These are phyloP conservation scores for Vanrija humicola DNA, from an alignment of 1,284 basidiomycete genomes.

Conservation along the genomic window DNA sequence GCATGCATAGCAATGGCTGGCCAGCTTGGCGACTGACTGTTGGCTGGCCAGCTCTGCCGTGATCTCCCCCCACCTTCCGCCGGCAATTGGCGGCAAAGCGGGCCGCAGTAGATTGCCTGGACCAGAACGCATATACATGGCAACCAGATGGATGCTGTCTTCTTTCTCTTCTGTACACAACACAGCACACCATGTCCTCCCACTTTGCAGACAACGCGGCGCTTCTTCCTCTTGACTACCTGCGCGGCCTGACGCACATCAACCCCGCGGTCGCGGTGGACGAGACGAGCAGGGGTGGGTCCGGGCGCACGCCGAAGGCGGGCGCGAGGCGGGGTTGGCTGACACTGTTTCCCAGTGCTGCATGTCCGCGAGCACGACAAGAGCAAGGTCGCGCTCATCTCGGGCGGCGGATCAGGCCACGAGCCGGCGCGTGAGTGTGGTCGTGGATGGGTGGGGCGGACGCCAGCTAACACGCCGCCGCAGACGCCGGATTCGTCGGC, in stretches of 20 bases:
- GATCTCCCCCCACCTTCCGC: neutral
- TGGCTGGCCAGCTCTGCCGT: no score
- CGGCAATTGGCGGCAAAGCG: no score
- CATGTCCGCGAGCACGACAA: slow-evolving; percentile 58
- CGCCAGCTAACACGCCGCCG: neutral
- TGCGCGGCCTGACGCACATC: slow-evolving; percentile 63
- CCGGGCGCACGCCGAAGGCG: neutral
- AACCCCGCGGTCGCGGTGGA: slow-evolving; percentile 69
- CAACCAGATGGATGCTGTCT: no score
- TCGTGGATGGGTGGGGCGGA: no score
- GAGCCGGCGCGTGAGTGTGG: slow-evolving; percentile 65
- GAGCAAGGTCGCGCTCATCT: slow-evolving; percentile 73
- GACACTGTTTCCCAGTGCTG: slow-evolving; percentile 39
- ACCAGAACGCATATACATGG: no score
- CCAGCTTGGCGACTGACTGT: no score
- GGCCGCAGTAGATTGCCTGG: no score
- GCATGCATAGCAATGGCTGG: no score
- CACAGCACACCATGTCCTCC: slow-evolving; percentile 14
- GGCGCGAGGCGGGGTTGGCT: neutral
- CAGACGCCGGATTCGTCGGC: slow-evolving; percentile 72
- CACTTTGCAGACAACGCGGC: slow-evolving; percentile 66
- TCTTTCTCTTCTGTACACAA: neutral
- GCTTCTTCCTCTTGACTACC: slow-evolving; percentile 67
- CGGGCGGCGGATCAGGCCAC: slow-evolving; percentile 86
- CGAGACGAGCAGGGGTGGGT: slow-evolving; percentile 30